Evolutionary conservation across 805 yeast genomes (phyloP), one percentile per base, ranked within the genome.

Genomic region (Wickerhamomyces pijperi): DNA sequence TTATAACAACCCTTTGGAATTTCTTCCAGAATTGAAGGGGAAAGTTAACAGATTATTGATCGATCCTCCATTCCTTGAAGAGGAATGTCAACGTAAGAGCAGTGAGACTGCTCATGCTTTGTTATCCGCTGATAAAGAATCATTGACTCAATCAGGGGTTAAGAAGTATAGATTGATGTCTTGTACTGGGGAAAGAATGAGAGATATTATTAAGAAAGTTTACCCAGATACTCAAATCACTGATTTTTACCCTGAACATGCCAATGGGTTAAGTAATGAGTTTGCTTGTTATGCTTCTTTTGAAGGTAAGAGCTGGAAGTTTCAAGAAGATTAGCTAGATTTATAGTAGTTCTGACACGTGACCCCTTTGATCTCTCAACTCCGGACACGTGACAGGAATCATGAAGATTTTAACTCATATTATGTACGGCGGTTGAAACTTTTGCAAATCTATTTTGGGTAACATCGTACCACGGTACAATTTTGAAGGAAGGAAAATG

Each of bases 181-280:
- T 4, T 82, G 90, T 46, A 87, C 97, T 2, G 96, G 96, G 29
- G 95, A 87, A 61, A 70, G 95, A 56, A 87, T 88, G 88, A 65
- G 67, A 18, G 70, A 70, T 3, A 58, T 81, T n/a, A 74, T 86
- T 28, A 53, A 62, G 28, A 61, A 68, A 36, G 70, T 70, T 15
- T 86, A 85, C 51, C 83, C 86, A 5, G 82, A 70, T 34, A 67
- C 80, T 1, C 51, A 61, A 18, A 67, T 77, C 38, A 87, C 95
- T 0, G 63, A 68, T 28, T 87, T 82, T 55, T 54, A 60, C 32
- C 96, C 96, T 1, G 81, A 79, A 47, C 96, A 87, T 53, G 78
- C 77, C 41, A 82, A 83, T 50, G 94, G 95, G 0, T 66, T 87
- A 43, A 79, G 88, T 53, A 87, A 87, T 54, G 96, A 87, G 58